phyloP scores from a whole-genome alignment of 805 yeast genomes.

The Kodamaea kaohsiungensis region DNA sequence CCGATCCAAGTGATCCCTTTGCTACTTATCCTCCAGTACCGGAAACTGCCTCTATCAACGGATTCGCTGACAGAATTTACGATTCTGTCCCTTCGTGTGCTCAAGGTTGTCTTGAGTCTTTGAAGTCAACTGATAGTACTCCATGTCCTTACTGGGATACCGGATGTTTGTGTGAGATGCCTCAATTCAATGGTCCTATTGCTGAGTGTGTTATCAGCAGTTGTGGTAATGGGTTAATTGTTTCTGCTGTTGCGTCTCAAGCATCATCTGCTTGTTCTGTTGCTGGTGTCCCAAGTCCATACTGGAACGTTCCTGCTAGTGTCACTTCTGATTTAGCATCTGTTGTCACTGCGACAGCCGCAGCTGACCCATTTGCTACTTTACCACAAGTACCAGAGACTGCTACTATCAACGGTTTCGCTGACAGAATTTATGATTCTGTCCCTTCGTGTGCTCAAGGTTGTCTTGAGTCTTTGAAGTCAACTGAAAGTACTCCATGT shows the following conservation, averaged over 20 bases:
- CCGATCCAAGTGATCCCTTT: too few relatives aligned
- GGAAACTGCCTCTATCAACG: constrained; percentile 38
- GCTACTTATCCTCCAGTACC: too few relatives aligned
- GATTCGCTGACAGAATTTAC: constrained; percentile 42
- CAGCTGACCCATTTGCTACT: constrained; percentile 3
- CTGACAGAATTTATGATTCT: constrained; percentile 35
- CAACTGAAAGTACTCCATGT: constrained; percentile 40
- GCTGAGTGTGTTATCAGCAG: constrained; percentile 33
- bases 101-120: constrained; percentile 23
- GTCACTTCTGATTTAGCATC: constrained; percentile 13
- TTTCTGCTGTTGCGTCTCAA: constrained; percentile 23
- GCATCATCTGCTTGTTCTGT: constrained; percentile 35
- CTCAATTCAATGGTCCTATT: constrained; percentile 31
- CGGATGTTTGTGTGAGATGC: constrained; percentile 47
- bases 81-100: constrained; percentile 40
- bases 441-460: constrained; percentile 42
- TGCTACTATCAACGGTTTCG: constrained; percentile 44
- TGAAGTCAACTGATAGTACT: constrained; percentile 27
- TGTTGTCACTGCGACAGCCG: constrained; percentile 13
- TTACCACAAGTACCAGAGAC: constrained; percentile 33
- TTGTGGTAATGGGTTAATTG: constrained; percentile 32
- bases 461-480: constrained; percentile 31
- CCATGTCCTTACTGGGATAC: constrained; percentile 51
- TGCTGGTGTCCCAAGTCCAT: constrained; percentile 37
- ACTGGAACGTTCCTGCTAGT: constrained; percentile 33